Evolutionary conservation across 352 stramenopile genomes (phyloP).

Genomic region (Phytopythium chamaehyphon): DNA sequence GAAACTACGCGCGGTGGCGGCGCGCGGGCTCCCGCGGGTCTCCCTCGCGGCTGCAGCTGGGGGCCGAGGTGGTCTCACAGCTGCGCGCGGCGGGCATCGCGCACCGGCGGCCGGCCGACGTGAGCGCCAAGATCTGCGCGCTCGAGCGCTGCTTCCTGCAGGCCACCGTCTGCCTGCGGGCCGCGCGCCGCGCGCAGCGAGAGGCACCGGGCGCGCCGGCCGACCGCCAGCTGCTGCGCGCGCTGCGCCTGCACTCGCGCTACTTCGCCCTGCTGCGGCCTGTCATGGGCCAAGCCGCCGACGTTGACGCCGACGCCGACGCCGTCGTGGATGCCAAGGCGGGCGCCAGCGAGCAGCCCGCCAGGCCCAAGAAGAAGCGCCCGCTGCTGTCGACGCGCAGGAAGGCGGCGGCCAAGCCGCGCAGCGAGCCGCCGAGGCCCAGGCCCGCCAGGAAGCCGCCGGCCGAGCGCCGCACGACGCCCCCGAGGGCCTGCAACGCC

Average conservation of each 20-base stretch:
- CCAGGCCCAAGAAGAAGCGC: conserved; percentile 14
- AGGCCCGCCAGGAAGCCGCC: not conserved
- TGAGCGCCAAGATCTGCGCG: conserved; percentile 25
- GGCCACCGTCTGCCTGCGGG: conserved; percentile 18
- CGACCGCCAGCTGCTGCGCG: conserved; percentile 17
- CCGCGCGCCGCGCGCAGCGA: conserved; percentile 16
- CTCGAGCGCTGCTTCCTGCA: conserved; percentile 29
- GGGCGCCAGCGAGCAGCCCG: too few species aligned
- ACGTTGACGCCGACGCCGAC: too few species aligned
- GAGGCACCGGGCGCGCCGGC: conserved; percentile 13
- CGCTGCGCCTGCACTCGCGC: conserved; percentile 23
- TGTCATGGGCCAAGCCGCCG: conserved; percentile 17
- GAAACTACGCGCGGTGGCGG: conserved; percentile 44
- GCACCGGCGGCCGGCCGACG: conserved; percentile 18
- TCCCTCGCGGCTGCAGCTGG: conserved; percentile 4
- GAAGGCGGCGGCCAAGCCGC: conserved; percentile 7
- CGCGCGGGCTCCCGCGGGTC: conserved; percentile 1
- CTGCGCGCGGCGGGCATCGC: conserved; percentile 18
- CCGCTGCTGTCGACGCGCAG: conserved; percentile 17
- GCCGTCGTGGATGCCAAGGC: too few species aligned
- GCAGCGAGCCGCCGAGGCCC: conserved; percentile 1
- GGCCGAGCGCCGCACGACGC: not conserved
- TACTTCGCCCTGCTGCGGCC: conserved; percentile 29
- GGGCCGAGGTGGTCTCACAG: conserved; percentile 23
- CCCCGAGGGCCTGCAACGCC: not conserved